These are phyloP conservation scores for Petunia secreta DNA, from an alignment of 257 asterid species.

Conservation along the genomic window DNA sequence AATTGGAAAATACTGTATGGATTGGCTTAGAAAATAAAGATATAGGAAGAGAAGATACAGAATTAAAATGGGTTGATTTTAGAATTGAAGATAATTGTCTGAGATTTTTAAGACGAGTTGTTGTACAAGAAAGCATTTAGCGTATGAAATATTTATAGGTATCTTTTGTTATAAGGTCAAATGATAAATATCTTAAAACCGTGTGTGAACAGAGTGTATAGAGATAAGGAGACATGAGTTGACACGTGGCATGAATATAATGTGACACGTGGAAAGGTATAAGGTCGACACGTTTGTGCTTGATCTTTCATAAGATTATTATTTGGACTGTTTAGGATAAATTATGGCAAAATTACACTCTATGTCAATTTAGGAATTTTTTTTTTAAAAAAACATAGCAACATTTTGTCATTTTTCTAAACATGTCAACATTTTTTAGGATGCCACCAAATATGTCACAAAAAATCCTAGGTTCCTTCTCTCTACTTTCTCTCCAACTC, in stretches of 20 bases:
- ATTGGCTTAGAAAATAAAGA: background rate
- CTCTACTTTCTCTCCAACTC: too few relatives aligned
- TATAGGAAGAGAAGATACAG: conserved; percentile 26
- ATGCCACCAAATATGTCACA: too few relatives aligned
- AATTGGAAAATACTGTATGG: conserved; percentile 15
- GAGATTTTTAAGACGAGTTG: conserved; percentile 32
- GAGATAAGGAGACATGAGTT: background rate
- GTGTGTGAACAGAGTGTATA: background rate
- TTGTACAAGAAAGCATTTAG: conserved; percentile 34
- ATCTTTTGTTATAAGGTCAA: background rate
- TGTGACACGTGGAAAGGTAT: background rate
- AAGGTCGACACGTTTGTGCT: background rate
- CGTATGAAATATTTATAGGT: conserved; percentile 7
- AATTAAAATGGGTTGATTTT: conserved; percentile 36
- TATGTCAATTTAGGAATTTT: too few relatives aligned
- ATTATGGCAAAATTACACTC: too few relatives aligned
- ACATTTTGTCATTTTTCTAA: too few relatives aligned
- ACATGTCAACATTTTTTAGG: too few relatives aligned
- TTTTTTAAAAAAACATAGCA: too few relatives aligned
- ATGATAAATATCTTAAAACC: background rate
- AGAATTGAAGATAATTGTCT: conserved; percentile 32
- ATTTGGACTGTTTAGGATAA: too few relatives aligned
- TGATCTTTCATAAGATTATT: background rate
- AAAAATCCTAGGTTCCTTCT: too few relatives aligned
- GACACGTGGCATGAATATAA: conserved; percentile 12